These are phyloP conservation scores for Penstemon eatonii DNA, from an alignment of 257 asterid genomes.

Conservation along the genomic window DNA sequence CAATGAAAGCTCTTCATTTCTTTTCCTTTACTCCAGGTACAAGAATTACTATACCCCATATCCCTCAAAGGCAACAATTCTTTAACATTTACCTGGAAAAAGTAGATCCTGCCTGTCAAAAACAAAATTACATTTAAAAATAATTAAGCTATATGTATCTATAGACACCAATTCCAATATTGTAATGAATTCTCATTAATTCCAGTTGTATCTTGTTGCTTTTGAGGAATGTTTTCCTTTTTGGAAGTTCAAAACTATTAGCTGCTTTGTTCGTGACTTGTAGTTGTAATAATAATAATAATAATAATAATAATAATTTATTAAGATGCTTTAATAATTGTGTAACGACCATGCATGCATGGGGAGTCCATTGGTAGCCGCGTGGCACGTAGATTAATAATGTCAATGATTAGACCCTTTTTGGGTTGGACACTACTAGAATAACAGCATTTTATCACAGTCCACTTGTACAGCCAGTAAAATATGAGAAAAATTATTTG, in stretches of 20 bases:
- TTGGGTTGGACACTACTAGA: too few relatives aligned
- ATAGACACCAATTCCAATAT: conserved; percentile 31
- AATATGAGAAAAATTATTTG: too few relatives aligned
- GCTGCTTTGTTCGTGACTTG: neutral
- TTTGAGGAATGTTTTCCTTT: conserved; percentile 26
- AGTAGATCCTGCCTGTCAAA: conserved; percentile 35
- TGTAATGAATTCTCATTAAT: neutral
- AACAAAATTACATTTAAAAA: conserved; percentile 24
- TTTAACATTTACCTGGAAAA: conserved; percentile 44
- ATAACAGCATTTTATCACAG: too few relatives aligned
- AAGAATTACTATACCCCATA: neutral
- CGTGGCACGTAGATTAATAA: conserved; percentile 47
- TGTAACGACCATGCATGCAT: conserved; percentile 25
- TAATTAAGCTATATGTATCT: neutral
- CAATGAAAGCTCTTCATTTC: conserved; percentile 17
- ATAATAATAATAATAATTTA: too few relatives aligned
- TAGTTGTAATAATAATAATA: conserved; percentile 8
- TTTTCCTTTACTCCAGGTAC: conserved; percentile 26
- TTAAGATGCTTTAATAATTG: neutral
- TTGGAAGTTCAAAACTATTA: neutral
- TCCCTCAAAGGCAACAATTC: conserved; percentile 39
- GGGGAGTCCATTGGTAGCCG: conserved; percentile 30
- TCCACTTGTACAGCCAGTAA: too few relatives aligned
- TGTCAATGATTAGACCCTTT: conserved; percentile 48
- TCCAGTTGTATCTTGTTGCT: conserved; percentile 5